Evolutionary conservation across 176 grass and related monocot genomes (phyloP), one percentile per base, ranked within the genome.

Genomic region (Pontederia crassipes): DNA sequence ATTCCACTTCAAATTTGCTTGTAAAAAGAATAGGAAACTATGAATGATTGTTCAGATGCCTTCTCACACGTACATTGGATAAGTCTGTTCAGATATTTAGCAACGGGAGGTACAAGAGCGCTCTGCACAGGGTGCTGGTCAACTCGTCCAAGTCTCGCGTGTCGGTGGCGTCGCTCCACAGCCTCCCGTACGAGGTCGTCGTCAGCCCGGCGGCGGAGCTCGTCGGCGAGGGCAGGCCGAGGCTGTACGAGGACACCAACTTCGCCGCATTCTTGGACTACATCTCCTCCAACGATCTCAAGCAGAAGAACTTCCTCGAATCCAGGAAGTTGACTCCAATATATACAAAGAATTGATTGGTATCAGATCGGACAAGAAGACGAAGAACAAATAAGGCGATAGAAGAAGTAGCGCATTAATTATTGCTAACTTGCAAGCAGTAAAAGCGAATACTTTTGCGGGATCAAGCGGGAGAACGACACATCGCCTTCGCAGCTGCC

Each of bases 141-240:
- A 87, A 96, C 78, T 69, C 78, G 5, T 61, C 45, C 45, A 65
- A 67, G 61, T 75, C 62, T 4, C 78, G 92, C 15, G 77, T 96
- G 68, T 96, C 92, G 3, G 79, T 96, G 12, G 91, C 91, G 10
- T 96, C 91, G 20, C 82, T 96, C 49, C 91, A 90, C 70, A 96
- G 80, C 83, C 60, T 96, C 47, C 57, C 83, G 57, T 14, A 72
- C 53, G 73, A 82, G 13, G 58, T 79, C 24, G 59, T 74, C 46
- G 56, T 96, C 11, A 47, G 75, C 1, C 83, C 91, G 26, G 80
- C 86, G 61, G 3, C 78, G 3, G 91, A 90, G 62, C 83, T 96
- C 2, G 47, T 90, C 51, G 66, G 62, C 11, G 74, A 64, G 14
- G 58, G 50, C 28, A 75, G 76, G 28, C 83, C 80, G 15, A 78